phyloP scores from a whole-genome alignment of 805 yeast genomes.

The Lipomyces orientalis region DNA sequence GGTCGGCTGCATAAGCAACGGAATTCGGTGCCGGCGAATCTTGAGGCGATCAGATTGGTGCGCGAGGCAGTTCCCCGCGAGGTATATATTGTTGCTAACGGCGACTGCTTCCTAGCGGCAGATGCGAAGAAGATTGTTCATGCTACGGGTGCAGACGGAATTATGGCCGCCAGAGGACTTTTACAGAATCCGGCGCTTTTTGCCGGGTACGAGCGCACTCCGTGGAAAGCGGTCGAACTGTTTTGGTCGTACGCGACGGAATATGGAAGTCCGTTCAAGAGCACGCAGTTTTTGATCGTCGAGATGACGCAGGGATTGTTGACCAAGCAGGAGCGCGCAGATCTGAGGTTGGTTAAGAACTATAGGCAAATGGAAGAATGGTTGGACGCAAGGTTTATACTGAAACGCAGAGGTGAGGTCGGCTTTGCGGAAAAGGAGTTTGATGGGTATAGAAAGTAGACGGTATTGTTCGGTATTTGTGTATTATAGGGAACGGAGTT shows the following conservation, averaged over 20 bases:
- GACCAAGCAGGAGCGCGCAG: slow-evolving; percentile 56
- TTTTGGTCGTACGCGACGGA: slow-evolving; percentile 79
- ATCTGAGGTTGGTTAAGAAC: slow-evolving; percentile 65
- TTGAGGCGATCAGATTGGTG: slow-evolving; percentile 76
- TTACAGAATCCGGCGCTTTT: slow-evolving; percentile 87
- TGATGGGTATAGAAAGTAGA: slow-evolving; percentile 21
- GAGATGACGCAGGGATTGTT: slow-evolving; percentile 71
- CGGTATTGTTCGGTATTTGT: not conserved
- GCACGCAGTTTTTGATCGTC: slow-evolving; percentile 84
- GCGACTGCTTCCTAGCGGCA: slow-evolving; percentile 78
- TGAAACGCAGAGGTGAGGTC: slow-evolving; percentile 68
- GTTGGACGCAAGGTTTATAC: slow-evolving; percentile 72
- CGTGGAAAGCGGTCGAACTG: slow-evolving; percentile 89
- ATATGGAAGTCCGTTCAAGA: slow-evolving; percentile 83
- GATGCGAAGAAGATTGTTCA: slow-evolving; percentile 70
- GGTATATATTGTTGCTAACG: slow-evolving; percentile 94
- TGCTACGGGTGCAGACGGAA: slow-evolving; percentile 82
- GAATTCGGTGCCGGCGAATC: slow-evolving; percentile 80
- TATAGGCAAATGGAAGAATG: slow-evolving; percentile 76
- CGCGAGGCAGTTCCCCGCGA: slow-evolving; percentile 53
- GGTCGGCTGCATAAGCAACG: slow-evolving; percentile 88
- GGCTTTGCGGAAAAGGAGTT: slow-evolving; percentile 62
- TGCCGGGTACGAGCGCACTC: slow-evolving; percentile 72
- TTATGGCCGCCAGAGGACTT: slow-evolving; percentile 94
- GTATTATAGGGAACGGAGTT: not conserved